These are phyloP conservation scores for Moesziomyces sp. DNA, from an alignment of 1,284 basidiomycete genomes.

Conservation along the genomic window DNA sequence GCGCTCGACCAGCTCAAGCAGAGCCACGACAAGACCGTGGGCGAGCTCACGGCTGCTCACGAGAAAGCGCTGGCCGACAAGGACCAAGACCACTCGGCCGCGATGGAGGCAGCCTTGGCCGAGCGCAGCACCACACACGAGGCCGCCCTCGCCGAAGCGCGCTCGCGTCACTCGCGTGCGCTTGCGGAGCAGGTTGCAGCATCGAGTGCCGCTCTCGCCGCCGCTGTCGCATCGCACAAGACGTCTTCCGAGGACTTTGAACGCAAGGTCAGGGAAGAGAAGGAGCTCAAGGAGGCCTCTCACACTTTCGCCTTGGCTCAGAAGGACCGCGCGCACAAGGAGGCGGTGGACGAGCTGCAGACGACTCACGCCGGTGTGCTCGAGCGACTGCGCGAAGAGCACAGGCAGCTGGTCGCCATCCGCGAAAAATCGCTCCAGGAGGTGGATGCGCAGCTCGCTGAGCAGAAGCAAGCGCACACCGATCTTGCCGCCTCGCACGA, in stretches of 20 bases:
- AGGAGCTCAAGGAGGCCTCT: slow-evolving; percentile 36
- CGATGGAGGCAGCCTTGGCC: slow-evolving; percentile 34
- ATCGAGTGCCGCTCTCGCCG: slow-evolving; percentile 46
- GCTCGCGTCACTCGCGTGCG: slow-evolving; percentile 55
- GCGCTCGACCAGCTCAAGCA: slow-evolving; percentile 33
- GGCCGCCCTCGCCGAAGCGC: slow-evolving; percentile 50
- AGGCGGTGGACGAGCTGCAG: slow-evolving; percentile 28
- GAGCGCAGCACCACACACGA: slow-evolving; percentile 52
- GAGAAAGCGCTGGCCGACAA: slow-evolving; percentile 21
- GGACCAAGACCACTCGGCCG: slow-evolving; percentile 31
- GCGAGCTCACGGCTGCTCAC: slow-evolving; percentile 24
- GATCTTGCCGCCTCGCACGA: slow-evolving; percentile 19
- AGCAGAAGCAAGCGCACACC: slow-evolving; percentile 11
- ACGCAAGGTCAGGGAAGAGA: slow-evolving; percentile 39
- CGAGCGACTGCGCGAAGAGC: slow-evolving; percentile 30
- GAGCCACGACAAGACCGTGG: slow-evolving; percentile 30
- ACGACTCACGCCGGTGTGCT: slow-evolving; percentile 25
- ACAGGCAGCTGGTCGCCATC: slow-evolving; percentile 25
- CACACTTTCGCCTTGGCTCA: slow-evolving; percentile 40
- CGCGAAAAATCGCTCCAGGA: slow-evolving; percentile 31
- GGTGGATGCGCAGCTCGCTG: slow-evolving; percentile 25
- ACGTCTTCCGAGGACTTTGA: slow-evolving; percentile 37
- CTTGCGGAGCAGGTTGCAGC: slow-evolving; percentile 54
- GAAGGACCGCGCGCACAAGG: slow-evolving; percentile 47
- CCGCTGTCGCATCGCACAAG: slow-evolving; percentile 46